Evolutionary conservation across 2,329 filamentous ascomycete genomes (phyloP).

Genomic region (Ophiostoma himal-ulmi): DNA sequence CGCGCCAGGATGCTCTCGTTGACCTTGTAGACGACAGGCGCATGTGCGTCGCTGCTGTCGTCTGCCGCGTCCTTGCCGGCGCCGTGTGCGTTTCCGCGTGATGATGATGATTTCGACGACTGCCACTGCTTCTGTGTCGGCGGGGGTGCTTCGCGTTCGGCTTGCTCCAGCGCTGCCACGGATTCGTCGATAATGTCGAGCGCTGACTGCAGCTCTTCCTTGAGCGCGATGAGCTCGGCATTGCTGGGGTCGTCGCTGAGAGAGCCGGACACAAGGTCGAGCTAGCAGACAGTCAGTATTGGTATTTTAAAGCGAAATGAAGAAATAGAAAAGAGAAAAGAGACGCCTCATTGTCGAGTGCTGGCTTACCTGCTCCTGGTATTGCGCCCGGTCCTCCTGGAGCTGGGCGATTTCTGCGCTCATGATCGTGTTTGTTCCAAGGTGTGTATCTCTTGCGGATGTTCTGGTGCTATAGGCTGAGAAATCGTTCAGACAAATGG

Average conservation of each 20-base stretch:
- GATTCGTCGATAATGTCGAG: constrained; percentile 72
- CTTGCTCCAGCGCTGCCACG: constrained; percentile 71
- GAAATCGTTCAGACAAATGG: too few relatives aligned
- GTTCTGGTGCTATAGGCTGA: neutral
- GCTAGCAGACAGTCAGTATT: constrained; percentile 39
- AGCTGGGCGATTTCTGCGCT: constrained; percentile 34
- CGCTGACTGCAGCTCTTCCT: constrained; percentile 74
- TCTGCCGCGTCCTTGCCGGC: neutral
- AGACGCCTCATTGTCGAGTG: too few relatives aligned
- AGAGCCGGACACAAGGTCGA: constrained; percentile 70
- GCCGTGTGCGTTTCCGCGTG: too few relatives aligned
- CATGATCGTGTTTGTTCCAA: constrained; percentile 31
- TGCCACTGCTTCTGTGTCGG: constrained; percentile 38
- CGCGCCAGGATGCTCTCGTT: constrained; percentile 88
- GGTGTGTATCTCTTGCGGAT: neutral
- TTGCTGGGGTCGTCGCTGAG: constrained; percentile 77
- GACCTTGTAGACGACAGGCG: constrained; percentile 62
- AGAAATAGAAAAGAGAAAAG: too few relatives aligned
- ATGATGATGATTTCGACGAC: constrained; percentile 31
- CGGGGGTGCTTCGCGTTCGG: constrained; percentile 29
- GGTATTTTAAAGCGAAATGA: too few relatives aligned
- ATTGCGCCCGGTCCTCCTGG: constrained; percentile 49
- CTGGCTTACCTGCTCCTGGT: constrained; percentile 50
- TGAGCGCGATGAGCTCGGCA: constrained; percentile 68
- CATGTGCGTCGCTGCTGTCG: constrained; percentile 30